These are phyloP conservation scores for Fusarium pseudoanthophilum DNA, from an alignment of 2,329 filamentous ascomycete genomes.

Conservation along the genomic window DNA sequence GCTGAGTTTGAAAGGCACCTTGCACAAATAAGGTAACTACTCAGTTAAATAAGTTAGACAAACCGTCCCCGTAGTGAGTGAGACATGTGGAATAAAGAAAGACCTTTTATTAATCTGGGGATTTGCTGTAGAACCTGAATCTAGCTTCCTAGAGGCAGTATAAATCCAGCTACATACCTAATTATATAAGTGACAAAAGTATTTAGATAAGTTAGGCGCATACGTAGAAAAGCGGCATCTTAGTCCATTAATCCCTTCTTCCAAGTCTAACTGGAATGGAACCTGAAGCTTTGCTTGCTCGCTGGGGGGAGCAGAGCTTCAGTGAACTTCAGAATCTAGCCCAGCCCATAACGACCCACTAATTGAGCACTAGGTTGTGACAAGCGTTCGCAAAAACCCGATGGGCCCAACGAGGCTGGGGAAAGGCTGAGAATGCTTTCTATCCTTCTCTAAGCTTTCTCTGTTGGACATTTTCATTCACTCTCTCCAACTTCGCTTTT, in stretches of 20 bases:
- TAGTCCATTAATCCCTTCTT: neutral
- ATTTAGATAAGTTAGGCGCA: neutral
- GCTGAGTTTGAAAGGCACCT: neutral
- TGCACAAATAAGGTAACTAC: neutral
- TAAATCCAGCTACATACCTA: neutral
- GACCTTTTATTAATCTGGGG: neutral
- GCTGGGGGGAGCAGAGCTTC: neutral
- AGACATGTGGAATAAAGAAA: neutral
- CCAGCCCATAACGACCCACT: slow-evolving; percentile 21
- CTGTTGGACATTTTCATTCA: neutral
- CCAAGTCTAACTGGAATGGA: neutral
- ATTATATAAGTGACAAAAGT: neutral
- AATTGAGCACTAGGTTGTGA: neutral
- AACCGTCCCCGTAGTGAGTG: neutral
- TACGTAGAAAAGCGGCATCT: neutral
- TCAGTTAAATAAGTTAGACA: too few species aligned
- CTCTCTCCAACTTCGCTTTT: slow-evolving; percentile 1
- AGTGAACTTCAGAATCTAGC: slow-evolving; percentile 14
- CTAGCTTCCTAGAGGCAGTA: neutral
- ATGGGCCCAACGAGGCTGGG: slow-evolving; percentile 40
- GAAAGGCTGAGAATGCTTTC: slow-evolving; percentile 38
- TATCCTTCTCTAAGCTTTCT: slow-evolving; percentile 7
- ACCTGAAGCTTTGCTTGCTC: neutral
- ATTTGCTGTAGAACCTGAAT: neutral
- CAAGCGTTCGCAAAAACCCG: slow-evolving; percentile 19